Evolutionary conservation across 208 protist species (phyloP), one percentile per base, ranked within the genome.

Genomic region (Trypanosoma melophagium): DNA sequence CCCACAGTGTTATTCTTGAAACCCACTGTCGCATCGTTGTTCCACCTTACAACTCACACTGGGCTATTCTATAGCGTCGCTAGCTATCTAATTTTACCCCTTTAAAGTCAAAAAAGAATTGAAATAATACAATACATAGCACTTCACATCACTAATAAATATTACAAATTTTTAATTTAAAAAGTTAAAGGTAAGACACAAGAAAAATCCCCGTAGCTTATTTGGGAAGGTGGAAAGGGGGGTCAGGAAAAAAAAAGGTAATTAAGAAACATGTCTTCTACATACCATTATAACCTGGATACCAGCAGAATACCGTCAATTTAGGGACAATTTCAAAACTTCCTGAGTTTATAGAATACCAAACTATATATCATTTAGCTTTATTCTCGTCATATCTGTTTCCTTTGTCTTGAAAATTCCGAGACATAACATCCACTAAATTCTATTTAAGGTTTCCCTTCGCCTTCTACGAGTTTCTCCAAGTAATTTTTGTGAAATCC

Each of bases 401-500:
- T 49, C 56, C 44, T 24, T 53, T 14, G 1, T 7, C 17, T 56
- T 44, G 12, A 54, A 22, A 10, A 44, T 59, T 63, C 28, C 5
- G 5, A 35, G 5, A 7, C 28, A 35, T 21, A 12, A 22, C 44
- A 52, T 21, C 52, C 25, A 35, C 28, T 35, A 5, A 35, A 35
- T 35, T 35, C 28, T 35, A 35, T 35, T 35, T 35, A 35, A 51
- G 22, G 22, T 44, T 67, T 31, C 28, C 49, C 54, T 25, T 24
- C 49, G 21, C 28, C n/a, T 25, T n/a, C 24, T 42, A 66, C 49
- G 0, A 92, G 55, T 40, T 65, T 69, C 42, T 84, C 69, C 28
- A 97, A 71, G 63, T 93, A 97, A 22, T 61, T 71, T 66, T 90
- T 83, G 78, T 97, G 92, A 59, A 97, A 97, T 16, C 81, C 71